phyloP scores from a whole-genome alignment of 176 grass and related monocot genomes.

The Alloteropsis semialata region DNA sequence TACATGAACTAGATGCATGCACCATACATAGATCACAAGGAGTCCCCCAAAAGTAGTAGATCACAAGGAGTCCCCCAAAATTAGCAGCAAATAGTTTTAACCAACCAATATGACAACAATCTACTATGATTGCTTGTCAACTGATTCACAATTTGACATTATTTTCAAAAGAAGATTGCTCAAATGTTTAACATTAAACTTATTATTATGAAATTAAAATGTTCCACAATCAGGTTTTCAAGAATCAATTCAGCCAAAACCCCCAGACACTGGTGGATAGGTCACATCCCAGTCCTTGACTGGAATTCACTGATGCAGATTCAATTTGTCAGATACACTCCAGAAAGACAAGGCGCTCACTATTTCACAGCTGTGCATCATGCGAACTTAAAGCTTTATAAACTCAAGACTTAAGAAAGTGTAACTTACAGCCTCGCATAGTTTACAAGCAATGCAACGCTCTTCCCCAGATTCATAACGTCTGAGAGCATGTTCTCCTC shows the following conservation, averaged over 20 bases:
- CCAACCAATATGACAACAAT: neutral
- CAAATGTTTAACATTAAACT: neutral
- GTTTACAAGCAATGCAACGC: constrained; percentile 96
- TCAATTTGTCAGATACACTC: neutral
- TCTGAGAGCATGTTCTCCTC: constrained; percentile 94
- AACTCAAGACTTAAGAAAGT: constrained; percentile 19
- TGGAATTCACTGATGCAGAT: neutral
- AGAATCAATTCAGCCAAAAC: neutral
- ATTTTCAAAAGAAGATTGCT: neutral
- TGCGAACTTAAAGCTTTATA: neutral
- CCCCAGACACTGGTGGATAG: neutral
- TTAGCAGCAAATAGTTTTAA: neutral
- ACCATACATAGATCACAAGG: neutral
- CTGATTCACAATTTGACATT: neutral
- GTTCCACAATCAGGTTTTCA: neutral
- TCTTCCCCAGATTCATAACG: constrained; percentile 96
- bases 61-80: neutral
- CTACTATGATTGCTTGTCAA: neutral
- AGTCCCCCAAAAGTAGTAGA: too few relatives aligned
- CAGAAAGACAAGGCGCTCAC: neutral
- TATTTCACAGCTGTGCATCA: neutral
- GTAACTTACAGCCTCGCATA: constrained; percentile 94
- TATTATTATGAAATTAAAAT: neutral
- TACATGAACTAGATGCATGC: neutral
- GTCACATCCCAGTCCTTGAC: neutral